Conservation (phyloP, 257 asterid genomes). For the Solanum chaucha region DNA sequence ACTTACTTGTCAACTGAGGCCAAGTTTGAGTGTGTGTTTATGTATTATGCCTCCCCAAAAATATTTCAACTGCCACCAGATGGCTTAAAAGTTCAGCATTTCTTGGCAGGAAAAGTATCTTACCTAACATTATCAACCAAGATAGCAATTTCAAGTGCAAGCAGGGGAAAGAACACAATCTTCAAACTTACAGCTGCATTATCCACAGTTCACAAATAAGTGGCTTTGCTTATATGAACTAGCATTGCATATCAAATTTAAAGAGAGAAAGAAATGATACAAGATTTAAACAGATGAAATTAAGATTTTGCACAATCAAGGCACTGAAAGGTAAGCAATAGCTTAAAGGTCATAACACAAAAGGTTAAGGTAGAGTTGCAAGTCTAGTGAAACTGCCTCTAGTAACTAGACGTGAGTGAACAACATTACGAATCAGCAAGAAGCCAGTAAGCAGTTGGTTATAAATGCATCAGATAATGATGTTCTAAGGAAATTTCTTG, state of each 20-base stretch:
- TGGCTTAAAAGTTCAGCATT: not conserved
- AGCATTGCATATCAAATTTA: not conserved
- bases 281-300: not conserved
- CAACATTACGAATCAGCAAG: not conserved
- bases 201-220: conserved; percentile 9
- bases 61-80: not conserved
- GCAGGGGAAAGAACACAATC: conserved; percentile 83
- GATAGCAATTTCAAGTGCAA: conserved; percentile 75
- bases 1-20: not conserved
- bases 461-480: not conserved
- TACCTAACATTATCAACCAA: conserved; percentile 87
- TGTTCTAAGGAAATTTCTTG: not conserved
- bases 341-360: not conserved
- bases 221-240: not conserved
- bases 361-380: not conserved
- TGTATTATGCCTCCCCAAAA: not conserved
- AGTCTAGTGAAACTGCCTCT: not conserved
- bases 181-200: conserved; percentile 78
- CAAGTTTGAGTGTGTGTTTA: not conserved
- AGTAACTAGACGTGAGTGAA: not conserved
- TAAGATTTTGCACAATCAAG: not conserved
- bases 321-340: not conserved
- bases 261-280: not conserved
- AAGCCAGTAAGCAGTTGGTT: not conserved
- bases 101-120: conserved; percentile 9